A percentile compares a stretch with the other conserved stretches of the same genome.
These are phyloP conservation scores for Malassezia yamatoensis DNA, from an alignment of 1,284 basidiomycete species.

Conservation along the genomic window DNA sequence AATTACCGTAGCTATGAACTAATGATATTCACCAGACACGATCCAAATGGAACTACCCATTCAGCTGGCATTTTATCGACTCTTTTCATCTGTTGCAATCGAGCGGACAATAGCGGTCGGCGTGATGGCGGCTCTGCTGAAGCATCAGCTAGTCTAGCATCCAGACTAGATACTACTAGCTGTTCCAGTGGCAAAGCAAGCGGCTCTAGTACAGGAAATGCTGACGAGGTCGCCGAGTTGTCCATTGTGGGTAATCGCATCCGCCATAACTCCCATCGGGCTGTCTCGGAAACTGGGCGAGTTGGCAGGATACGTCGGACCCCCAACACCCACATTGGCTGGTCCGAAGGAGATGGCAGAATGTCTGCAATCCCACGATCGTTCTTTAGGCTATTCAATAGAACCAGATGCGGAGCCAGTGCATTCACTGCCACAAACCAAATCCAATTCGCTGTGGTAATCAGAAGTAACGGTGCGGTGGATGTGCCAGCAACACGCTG, in stretches of 20 bases:
- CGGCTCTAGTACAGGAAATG: constrained; percentile 1
- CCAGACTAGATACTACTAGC: constrained; percentile 5
- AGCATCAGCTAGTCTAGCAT: neutral
- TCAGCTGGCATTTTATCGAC: neutral
- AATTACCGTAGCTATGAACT: constrained; percentile 1
- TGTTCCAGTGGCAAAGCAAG: constrained; percentile 4
- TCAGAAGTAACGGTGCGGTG: neutral
- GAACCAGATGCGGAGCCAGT: neutral
- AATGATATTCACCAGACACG: neutral
- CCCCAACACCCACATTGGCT: constrained; percentile 9
- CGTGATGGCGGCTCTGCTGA: neutral
- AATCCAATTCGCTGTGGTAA: constrained; percentile 11
- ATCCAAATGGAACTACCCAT: constrained; percentile 13
- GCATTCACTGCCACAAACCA: constrained; percentile 11
- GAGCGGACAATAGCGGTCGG: constrained; percentile 11
- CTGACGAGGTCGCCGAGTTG: neutral
- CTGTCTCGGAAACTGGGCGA: neutral
- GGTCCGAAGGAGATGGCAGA: neutral
- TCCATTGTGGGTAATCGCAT: constrained; percentile 2
- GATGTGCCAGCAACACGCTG: neutral
- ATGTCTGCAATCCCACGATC: constrained; percentile 10
- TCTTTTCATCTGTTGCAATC: constrained; percentile 8
- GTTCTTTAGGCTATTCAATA: constrained; percentile 7
- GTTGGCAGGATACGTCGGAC: constrained; percentile 1
- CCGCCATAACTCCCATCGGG: constrained; percentile 18